phyloP scores from a whole-genome alignment of 345 rosid genomes.

The Citrus maxima region DNA sequence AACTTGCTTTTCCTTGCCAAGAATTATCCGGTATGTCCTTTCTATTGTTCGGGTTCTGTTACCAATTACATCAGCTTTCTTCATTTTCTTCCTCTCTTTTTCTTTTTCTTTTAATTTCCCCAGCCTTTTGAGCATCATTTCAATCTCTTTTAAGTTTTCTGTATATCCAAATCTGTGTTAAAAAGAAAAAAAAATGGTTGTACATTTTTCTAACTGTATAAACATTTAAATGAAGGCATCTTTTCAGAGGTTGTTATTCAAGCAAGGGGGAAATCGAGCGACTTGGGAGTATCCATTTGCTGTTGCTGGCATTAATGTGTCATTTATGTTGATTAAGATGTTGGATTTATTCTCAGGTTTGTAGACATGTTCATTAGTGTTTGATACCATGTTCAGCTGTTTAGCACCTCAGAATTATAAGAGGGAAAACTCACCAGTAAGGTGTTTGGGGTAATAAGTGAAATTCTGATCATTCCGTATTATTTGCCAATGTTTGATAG shows the following conservation, averaged over 20 bases:
- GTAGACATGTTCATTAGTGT: constrained; percentile 13
- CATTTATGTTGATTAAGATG: constrained; percentile 95
- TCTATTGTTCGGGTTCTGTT: constrained; percentile 1
- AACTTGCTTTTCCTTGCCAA: constrained; percentile 83
- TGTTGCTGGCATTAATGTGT: constrained; percentile 92
- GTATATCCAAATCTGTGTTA: neutral
- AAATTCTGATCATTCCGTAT: neutral
- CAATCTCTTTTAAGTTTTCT: neutral
- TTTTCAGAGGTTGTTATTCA: constrained; percentile 87
- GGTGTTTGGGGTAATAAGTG: neutral
- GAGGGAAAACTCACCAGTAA: neutral
- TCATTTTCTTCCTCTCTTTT: neutral
- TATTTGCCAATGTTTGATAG: neutral
- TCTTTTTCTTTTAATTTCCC: neutral
- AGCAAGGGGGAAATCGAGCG: constrained; percentile 81
- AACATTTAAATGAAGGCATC: constrained; percentile 77
- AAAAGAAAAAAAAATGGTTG: constrained; percentile 6
- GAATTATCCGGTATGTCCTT: constrained; percentile 70
- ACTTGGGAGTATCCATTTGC: constrained; percentile 99
- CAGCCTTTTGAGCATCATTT: neutral
- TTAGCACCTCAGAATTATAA: neutral
- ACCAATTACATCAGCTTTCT: neutral
- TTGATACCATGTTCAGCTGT: neutral
- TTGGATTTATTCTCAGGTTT: constrained; percentile 72
- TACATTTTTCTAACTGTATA: constrained; percentile 39